A percentile compares a stretch with the other conserved stretches of the same genome.
phyloP scores from a whole-genome alignment of 1,284 basidiomycete genomes.

The Irpex sp. region DNA sequence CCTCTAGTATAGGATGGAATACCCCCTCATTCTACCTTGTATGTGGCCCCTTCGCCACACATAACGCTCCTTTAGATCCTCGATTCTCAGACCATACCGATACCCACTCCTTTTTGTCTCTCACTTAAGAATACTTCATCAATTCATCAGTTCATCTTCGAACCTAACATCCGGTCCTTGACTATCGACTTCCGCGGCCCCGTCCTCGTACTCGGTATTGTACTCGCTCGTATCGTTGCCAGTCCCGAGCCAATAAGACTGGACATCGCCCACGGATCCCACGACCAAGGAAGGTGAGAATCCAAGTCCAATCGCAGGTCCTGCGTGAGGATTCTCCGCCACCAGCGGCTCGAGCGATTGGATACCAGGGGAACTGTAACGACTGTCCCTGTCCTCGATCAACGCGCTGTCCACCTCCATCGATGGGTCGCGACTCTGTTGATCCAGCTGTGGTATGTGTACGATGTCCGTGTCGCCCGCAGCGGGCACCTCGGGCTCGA shows the following conservation, averaged over 20 bases:
- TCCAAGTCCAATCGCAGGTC: conserved; percentile 17
- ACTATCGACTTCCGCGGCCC: not conserved
- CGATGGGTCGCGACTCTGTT: conserved; percentile 5
- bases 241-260: conserved; percentile 19
- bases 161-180: conserved; percentile 1
- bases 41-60: not conserved
- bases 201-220: conserved; percentile 29
- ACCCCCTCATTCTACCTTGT: not conserved
- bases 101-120: not conserved
- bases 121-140: not conserved
- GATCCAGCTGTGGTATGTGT: not conserved
- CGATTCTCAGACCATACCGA: not conserved
- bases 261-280: conserved; percentile 41
- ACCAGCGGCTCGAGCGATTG: conserved; percentile 2
- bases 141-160: conserved; percentile 8
- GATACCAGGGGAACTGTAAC: conserved; percentile 2
- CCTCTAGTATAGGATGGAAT: not conserved
- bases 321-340: conserved; percentile 5
- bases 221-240: conserved; percentile 27
- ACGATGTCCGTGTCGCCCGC: conserved; percentile 14
- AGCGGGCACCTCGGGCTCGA: conserved; percentile 6
- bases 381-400: not conserved
- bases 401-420: conserved; percentile 2
- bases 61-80: not conserved
- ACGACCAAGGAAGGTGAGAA: conserved; percentile 50